Conservation (phyloP, 1,284 basidiomycete genomes). For the Trichosporon asahii region DNA sequence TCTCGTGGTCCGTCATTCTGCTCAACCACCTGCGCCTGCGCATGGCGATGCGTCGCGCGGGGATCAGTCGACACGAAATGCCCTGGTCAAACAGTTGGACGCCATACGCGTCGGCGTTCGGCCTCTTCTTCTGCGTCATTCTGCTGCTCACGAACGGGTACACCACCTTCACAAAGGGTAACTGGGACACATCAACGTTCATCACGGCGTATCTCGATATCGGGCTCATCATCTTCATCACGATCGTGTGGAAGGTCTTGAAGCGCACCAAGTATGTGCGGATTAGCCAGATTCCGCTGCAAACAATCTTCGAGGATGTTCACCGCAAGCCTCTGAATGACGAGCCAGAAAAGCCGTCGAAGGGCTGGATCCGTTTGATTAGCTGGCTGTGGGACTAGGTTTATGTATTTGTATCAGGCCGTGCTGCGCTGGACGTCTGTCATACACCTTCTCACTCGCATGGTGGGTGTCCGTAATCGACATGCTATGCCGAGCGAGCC, state of each 20-base stretch:
- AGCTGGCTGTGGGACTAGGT: conserved; percentile 32
- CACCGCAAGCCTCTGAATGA: conserved; percentile 18
- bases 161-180: conserved; percentile 27
- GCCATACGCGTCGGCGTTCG: conserved; percentile 25
- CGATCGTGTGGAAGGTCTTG: conserved; percentile 25
- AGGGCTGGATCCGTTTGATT: conserved; percentile 17
- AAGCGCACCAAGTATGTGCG: conserved; percentile 24
- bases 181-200: conserved; percentile 25
- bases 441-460: no score
- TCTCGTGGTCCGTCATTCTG: conserved; percentile 33
- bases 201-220: conserved; percentile 34
- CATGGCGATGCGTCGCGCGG: conserved; percentile 20
- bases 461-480: no score
- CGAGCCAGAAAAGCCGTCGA: conserved; percentile 8
- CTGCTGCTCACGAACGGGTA: conserved; percentile 31
- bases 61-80: conserved; percentile 19
- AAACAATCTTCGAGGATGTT: conserved; percentile 24
- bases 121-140: conserved; percentile 21
- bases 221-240: conserved; percentile 24
- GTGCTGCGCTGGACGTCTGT: no score
- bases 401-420: not conserved
- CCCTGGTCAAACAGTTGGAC: conserved; percentile 35
- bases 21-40: conserved; percentile 26
- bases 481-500: no score
- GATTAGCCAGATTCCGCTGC: conserved; percentile 25